Percentiles rank a stretch among this genome's conserved stretches.
phyloP scores from a whole-genome alignment of 805 yeast genomes.

The Saccharomyces mikatae region DNA sequence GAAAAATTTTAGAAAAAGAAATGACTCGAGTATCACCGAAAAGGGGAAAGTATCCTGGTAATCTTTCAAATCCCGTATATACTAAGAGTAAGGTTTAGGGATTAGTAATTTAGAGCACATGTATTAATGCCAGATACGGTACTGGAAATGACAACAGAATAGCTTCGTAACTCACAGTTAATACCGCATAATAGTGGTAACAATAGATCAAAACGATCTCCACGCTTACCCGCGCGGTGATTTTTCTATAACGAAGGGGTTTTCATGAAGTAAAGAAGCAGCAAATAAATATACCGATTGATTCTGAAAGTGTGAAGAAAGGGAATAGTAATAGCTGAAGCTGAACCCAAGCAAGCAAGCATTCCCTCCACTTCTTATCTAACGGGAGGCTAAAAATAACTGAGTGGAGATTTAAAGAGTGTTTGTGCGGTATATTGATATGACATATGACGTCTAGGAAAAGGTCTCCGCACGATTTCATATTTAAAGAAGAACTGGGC shows the following conservation, averaged over 20 bases:
- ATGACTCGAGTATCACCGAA: not conserved
- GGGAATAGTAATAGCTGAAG: not conserved
- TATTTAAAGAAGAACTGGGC: slow-evolving; percentile 45
- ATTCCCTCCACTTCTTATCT: not conserved
- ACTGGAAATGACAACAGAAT: not conserved
- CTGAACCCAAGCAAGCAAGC: not conserved
- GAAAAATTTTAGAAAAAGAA: not conserved
- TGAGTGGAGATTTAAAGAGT: not conserved
- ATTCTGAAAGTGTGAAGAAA: not conserved
- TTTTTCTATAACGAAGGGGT: not conserved
- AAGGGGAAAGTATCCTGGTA: not conserved
- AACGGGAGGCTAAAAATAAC: not conserved
- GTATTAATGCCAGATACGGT: not conserved
- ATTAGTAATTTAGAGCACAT: not conserved
- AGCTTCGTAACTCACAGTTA: not conserved
- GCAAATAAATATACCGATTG: not conserved
- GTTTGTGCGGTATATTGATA: slow-evolving; percentile 3
- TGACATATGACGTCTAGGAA: slow-evolving; percentile 18
- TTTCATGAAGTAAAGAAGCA: not conserved
- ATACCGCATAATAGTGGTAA: not conserved
- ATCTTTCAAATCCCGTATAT: not conserved
- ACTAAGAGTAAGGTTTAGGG: not conserved
- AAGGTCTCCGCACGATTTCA: slow-evolving; percentile 30
- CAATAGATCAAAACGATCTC: not conserved
- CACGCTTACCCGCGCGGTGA: not conserved